Base-by-base conservation (phyloP, 1,284 basidiomycete genomes). In the Phellinidium pouzarii region DNA sequence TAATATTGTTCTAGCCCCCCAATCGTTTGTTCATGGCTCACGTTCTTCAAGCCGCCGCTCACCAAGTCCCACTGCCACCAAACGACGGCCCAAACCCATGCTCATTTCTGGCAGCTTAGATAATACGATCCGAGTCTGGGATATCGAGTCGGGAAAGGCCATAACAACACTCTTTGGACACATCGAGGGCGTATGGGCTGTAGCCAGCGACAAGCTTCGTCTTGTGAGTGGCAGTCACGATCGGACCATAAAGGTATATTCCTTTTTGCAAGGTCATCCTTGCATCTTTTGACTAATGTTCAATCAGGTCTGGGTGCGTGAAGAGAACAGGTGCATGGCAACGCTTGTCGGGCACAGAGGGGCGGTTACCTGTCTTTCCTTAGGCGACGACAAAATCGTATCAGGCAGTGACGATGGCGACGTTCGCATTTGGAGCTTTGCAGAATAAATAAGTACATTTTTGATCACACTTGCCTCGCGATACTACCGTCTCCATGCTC, bases 91-190 rank as follows among this genome's bases (percentile, higher is more conserved):
- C 59, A 82, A 77, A 55, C 85, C 91, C 2, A 72, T 95, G 12
- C 77, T 99, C 51, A 82, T 96, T 54, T 92, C 91, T 0, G 94
- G 94, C 4, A 89, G 87, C 61, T 74, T 98, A 57, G 95, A 99
- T 67, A 98, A 98, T 65, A 98, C 94, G 12, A 86, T 99, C 71
- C 94, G 93, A 68, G 65, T 95, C 14, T 99, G 96, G 96, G 94
- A 98, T 64, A 83, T 98, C 40, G 91, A 95, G 59, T 83, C 83
- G 1, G 92, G 88, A 23, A 82, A 86, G 60, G 80, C 86, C 44
- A 73, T 82, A 46, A 76, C 81, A 60, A 98, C 96, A 29, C 77
- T 96, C 54, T 99, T 99, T 66, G 96, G 95, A 0, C 94, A 96
- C 66, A 91, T 94, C 59, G 93, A 96, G 64, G 96, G 96, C 52